Conservation (phyloP, 2,329 filamentous ascomycete genomes). For the Sphaerulina musiva region DNA sequence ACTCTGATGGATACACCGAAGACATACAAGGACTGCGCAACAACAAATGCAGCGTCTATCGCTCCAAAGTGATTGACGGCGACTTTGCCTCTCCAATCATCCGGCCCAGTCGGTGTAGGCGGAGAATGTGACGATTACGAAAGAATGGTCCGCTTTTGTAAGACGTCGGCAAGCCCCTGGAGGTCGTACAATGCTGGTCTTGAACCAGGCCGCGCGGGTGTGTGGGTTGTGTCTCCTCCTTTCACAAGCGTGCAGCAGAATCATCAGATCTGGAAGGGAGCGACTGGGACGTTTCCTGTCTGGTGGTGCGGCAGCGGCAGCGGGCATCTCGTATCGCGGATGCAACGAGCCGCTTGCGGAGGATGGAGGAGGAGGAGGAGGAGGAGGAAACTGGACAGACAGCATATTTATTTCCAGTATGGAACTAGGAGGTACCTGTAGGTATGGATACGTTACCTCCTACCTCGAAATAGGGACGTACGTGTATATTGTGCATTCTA, state of each 20-base stretch:
- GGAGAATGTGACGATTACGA: not conserved
- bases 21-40: too few species aligned
- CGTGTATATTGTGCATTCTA: not conserved
- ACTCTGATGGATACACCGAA: too few species aligned
- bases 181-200: conserved; percentile 8
- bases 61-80: too few species aligned
- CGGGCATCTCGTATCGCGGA: not conserved
- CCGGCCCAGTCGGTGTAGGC: too few species aligned
- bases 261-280: not conserved
- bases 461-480: not conserved
- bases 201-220: conserved; percentile 2
- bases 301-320: too few species aligned
- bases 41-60: too few species aligned
- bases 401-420: too few species aligned
- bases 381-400: too few species aligned
- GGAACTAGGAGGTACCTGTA: too few species aligned
- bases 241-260: not conserved
- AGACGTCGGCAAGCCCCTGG: not conserved
- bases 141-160: not conserved
- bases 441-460: too few species aligned
- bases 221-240: not conserved
- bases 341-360: not conserved
- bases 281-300: not conserved
- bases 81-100: too few species aligned
- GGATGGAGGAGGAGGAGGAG: not conserved